A percentile compares a stretch with the other conserved stretches of the same genome.
These are phyloP conservation scores for Jacaranda mimosifolia DNA, from an alignment of 257 asterid genomes.

Conservation along the genomic window DNA sequence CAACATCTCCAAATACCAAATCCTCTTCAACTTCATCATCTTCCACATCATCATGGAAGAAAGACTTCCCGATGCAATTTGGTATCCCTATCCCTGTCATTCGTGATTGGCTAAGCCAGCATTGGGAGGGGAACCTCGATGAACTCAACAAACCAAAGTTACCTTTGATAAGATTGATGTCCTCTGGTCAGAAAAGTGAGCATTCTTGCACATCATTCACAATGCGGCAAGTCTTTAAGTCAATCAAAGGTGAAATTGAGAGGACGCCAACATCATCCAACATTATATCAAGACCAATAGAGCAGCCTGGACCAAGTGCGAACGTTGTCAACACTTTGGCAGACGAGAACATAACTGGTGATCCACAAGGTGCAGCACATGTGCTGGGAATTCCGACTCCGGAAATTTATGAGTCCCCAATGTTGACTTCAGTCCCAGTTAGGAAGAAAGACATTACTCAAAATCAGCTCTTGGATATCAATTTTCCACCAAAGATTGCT, in stretches of 20 bases:
- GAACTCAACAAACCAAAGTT: conserved; percentile 91
- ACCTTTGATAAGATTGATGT: conserved; percentile 86
- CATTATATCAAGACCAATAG: conserved; percentile 47
- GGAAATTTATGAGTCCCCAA: conserved; percentile 75
- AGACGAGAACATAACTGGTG: conserved; percentile 44
- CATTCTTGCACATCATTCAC: conserved; percentile 96
- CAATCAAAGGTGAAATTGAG: conserved; percentile 65
- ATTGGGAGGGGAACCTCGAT: conserved; percentile 96
- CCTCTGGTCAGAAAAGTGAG: conserved; percentile 95
- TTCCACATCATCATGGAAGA: conserved; percentile 79
- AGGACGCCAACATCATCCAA: conserved; percentile 65
- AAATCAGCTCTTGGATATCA: conserved; percentile 85
- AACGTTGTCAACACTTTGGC: conserved; percentile 45
- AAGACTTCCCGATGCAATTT: conserved; percentile 80
- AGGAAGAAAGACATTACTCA: conserved; percentile 63
- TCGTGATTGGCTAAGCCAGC: conserved; percentile 94
- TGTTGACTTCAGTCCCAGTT: conserved; percentile 59
- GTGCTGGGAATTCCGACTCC: conserved; percentile 79
- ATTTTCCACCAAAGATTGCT: conserved; percentile 78
- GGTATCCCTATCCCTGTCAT: conserved; percentile 94
- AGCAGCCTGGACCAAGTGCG: conserved; percentile 61
- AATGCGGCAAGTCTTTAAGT: conserved; percentile 82
- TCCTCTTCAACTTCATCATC: conserved; percentile 86
- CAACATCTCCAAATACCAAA: conserved; percentile 89
- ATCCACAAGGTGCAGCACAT: conserved; percentile 55